Percentiles rank a stretch among this genome's conserved stretches.
Conservation (phyloP, 2,329 filamentous ascomycete species). For the Neofusicoccum cordaticola region DNA sequence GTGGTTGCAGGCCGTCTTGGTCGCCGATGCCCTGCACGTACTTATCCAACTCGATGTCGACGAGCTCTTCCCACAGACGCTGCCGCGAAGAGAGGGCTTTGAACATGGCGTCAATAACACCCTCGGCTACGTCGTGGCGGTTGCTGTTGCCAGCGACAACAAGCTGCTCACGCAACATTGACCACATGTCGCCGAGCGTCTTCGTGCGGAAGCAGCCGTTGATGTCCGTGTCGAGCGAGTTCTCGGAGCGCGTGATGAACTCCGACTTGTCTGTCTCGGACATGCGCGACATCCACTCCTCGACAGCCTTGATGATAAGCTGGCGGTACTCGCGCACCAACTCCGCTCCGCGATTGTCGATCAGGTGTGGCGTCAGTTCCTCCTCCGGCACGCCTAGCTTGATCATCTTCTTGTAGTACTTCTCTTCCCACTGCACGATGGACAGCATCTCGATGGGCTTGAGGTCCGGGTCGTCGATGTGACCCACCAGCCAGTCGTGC, state of each 20-base stretch:
- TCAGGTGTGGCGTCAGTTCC: conserved; percentile 78
- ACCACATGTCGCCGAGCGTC: conserved; percentile 92
- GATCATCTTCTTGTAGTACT: conserved; percentile 94
- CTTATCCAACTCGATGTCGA: conserved; percentile 77
- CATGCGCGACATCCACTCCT: conserved; percentile 97
- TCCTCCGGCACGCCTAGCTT: conserved; percentile 78
- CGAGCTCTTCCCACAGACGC: conserved; percentile 79
- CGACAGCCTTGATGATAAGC: conserved; percentile 91
- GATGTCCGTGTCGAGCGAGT: conserved; percentile 81
- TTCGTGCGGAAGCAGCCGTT: conserved; percentile 90
- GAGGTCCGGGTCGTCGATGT: conserved; percentile 81
- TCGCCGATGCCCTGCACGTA: conserved; percentile 61
- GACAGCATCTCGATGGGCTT: conserved; percentile 83
- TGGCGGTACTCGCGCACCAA: conserved; percentile 90
- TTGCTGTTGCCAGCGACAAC: conserved; percentile 80
- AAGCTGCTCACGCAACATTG: conserved; percentile 92
- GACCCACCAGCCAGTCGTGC: conserved; percentile 84
- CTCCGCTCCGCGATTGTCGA: conserved; percentile 87
- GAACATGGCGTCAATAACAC: conserved; percentile 95
- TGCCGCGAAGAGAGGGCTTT: conserved; percentile 78
- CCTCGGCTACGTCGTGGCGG: conserved; percentile 86
- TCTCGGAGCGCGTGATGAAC: conserved; percentile 73
- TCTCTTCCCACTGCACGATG: conserved; percentile 92
- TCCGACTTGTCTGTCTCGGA: conserved; percentile 76
- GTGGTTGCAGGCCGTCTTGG: conserved; percentile 67